Percentiles rank a stretch among this genome's conserved stretches.
Conservation (phyloP, 148 eudicot species). For the Spergularia bocconei region DNA sequence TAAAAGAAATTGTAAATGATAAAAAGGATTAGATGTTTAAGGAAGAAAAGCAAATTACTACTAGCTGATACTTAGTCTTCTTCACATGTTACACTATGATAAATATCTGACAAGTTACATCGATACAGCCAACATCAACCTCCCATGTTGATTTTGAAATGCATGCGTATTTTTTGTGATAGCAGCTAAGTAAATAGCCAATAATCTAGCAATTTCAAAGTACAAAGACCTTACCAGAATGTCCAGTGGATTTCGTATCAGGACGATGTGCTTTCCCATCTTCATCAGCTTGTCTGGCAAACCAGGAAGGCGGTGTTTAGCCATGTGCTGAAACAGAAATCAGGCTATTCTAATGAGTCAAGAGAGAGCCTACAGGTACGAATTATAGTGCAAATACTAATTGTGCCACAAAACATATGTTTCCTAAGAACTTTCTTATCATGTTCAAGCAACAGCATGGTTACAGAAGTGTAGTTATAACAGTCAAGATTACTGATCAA, state of each 20-base stretch:
- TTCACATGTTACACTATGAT: constrained; percentile 3
- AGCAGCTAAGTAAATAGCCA: background rate
- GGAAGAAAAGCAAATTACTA: background rate
- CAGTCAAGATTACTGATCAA: too few species aligned
- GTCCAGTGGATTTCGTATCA: constrained; percentile 87
- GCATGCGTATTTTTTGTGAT: too few species aligned
- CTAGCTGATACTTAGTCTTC: background rate
- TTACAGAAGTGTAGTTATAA: background rate
- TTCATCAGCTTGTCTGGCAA: constrained; percentile 63
- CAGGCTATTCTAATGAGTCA: constrained; percentile 3
- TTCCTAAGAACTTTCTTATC: background rate
- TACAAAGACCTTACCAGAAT: constrained; percentile 52
- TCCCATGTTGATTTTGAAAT: too few species aligned
- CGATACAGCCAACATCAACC: too few species aligned
- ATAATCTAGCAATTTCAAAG: constrained; percentile 5
- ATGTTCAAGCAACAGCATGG: background rate
- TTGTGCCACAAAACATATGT: background rate
- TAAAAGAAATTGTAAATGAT: constrained; percentile 9
- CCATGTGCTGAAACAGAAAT: constrained; percentile 63
- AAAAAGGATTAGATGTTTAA: background rate
- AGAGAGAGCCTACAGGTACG: background rate
- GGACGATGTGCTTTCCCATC: constrained; percentile 86
- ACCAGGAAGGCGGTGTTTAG: constrained; percentile 72
- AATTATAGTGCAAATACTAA: background rate
- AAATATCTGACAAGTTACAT: background rate